Evolutionary conservation across 495 filamentous ascomycete species (phyloP).

Genomic region (Aspergillus cavernicola): DNA sequence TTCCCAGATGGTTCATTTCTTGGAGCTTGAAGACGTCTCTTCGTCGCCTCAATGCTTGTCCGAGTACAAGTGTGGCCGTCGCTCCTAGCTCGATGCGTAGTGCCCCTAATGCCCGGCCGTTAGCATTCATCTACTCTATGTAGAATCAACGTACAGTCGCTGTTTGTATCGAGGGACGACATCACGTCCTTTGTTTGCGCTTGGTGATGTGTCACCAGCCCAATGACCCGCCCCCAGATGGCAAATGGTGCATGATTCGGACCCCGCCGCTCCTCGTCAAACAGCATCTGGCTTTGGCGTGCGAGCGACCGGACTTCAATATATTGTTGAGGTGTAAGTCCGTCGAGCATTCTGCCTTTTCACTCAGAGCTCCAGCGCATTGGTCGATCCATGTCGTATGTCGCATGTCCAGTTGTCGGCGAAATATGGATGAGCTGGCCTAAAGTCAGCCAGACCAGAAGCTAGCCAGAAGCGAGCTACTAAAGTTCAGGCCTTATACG

Average conservation of each 20-base stretch:
- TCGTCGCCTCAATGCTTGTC: conserved; percentile 2
- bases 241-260: too few species aligned
- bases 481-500: too few species aligned
- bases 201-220: too few species aligned
- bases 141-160: too few species aligned
- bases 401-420: conserved; percentile 1
- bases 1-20: background rate
- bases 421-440: conserved; percentile 3
- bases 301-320: background rate
- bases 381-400: conserved; percentile 1
- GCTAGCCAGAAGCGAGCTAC: too few species aligned
- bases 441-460: background rate
- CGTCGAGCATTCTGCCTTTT: conserved; percentile 1
- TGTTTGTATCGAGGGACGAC: too few species aligned
- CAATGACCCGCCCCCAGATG: too few species aligned
- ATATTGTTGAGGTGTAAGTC: background rate
- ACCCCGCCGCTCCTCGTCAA: too few species aligned
- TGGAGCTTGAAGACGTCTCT: background rate
- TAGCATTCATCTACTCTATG: background rate
- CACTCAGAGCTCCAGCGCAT: background rate
- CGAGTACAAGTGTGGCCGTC: background rate
- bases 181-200: too few species aligned
- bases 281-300: background rate
- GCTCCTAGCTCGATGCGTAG: background rate
- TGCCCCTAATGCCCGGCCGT: background rate